Conservation (phyloP, 129 eudicot genomes). For the Apium graveolens region DNA sequence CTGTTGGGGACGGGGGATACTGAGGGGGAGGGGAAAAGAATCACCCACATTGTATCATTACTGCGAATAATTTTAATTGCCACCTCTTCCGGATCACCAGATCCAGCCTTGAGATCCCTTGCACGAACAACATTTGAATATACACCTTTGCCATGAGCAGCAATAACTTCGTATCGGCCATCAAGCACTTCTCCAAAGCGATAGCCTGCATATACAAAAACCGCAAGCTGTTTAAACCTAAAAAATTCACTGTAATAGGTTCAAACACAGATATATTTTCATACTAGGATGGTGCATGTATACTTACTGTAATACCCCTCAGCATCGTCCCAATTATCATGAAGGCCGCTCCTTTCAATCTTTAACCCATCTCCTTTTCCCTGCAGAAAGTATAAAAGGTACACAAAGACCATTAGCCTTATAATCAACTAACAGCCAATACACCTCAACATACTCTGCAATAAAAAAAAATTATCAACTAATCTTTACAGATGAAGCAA, state of each 20-base stretch:
- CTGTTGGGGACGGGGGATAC: not conserved
- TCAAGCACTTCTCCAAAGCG: constrained; percentile 58
- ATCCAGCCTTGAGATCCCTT: constrained; percentile 49
- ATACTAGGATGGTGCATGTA: not conserved
- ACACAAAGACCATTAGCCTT: not conserved
- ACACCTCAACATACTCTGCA: not conserved
- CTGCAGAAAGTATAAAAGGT: not conserved
- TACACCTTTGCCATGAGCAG: constrained; percentile 69
- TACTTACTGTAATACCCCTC: constrained; percentile 49
- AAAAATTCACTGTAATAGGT: not conserved
- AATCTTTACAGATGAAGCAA: not conserved
- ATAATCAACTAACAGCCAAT: not conserved
- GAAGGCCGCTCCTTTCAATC: constrained; percentile 40
- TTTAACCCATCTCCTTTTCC: constrained; percentile 26
- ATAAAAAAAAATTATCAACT: not conserved
- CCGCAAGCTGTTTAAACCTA: not conserved
- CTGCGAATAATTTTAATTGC: constrained; percentile 63
- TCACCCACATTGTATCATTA: constrained; percentile 47
- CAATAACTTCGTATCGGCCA: constrained; percentile 51
- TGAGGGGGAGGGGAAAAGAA: not conserved
- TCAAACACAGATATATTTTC: not conserved
- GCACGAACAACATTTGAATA: constrained; percentile 63
- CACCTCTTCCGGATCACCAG: constrained; percentile 52
- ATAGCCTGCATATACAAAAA: constrained; percentile 6
- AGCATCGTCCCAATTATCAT: constrained; percentile 65